phyloP scores from a whole-genome alignment of 768 basidiomycete species.

The Lactarius deliciosus region DNA sequence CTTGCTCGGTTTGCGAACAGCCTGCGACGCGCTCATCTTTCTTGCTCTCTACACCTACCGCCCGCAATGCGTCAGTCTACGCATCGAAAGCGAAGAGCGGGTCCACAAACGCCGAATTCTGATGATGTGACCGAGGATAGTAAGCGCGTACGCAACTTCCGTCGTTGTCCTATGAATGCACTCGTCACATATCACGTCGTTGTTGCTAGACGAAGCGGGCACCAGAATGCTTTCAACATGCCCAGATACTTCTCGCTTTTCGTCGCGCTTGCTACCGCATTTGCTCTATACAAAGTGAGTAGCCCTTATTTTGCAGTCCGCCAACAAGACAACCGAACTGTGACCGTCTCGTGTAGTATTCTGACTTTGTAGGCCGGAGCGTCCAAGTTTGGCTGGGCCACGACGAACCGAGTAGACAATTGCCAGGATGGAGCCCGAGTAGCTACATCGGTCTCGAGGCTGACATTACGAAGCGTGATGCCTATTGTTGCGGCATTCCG shows the following conservation, averaged over 20 bases:
- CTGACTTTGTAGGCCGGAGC: not conserved
- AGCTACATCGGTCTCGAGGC: slow-evolving; percentile 41
- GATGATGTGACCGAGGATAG: not conserved
- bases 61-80: slow-evolving; percentile 7
- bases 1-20: no score
- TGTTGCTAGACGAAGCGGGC: not conserved
- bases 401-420: not conserved
- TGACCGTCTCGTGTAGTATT: slow-evolving; percentile 15
- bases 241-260: slow-evolving; percentile 6
- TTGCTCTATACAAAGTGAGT: slow-evolving; percentile 22
- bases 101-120: not conserved
- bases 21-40: not conserved
- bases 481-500: slow-evolving; percentile 79
- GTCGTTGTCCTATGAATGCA: not conserved
- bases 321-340: not conserved
- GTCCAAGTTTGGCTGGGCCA: slow-evolving; percentile 20
- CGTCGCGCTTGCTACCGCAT: slow-evolving; percentile 2
- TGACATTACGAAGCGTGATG: slow-evolving; percentile 64
- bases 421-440: slow-evolving; percentile 31
- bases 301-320: not conserved
- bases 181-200: not conserved
- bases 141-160: slow-evolving; percentile 11
- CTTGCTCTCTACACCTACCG: not conserved
- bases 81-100: slow-evolving; percentile 13
- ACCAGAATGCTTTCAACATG: not conserved